Evolutionary conservation across 148 eudicot species (phyloP), one percentile per base, ranked within the genome.

Genomic region (Pouteria glomerata): DNA sequence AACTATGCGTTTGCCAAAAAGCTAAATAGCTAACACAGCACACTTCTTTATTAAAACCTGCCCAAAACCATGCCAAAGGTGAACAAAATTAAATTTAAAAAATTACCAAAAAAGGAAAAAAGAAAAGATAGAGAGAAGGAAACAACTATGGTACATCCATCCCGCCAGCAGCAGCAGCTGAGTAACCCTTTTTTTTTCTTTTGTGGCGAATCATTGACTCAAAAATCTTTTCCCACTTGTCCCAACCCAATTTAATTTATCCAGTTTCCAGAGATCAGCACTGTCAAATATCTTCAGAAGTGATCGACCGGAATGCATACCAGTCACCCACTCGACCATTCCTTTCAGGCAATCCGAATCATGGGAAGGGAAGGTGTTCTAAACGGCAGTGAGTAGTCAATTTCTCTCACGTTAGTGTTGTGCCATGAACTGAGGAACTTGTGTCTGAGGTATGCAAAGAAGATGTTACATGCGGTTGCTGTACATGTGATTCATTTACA

Each of bases 371-470:
- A 21, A 1, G 33, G 24, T 24, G 31, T 29, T 58, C 18, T 16
- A 1, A 5, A 21, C 1, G 47, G 47, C 45, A 24, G n/a, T 39
- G 59, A 34, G 45, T 16, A 24, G 21, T 3, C 21, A 18, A 52
- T 6, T 6, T 18, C 16, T 13, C 24, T 83, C 81, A 83, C 19
- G 81, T 82, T 14, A 72, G 74, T 42, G 88, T 72, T 29, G 83
- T 77, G 29, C 93, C 89, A 71, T 77, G 91, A 78, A 85, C 72
- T 14, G 83, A 81, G 62, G 85, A 80, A 68, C 80, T 78, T 23
- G 81, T 63, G 33, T 80, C 85, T 0, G 86, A 66, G 24, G 82
- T 63, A 61, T 77, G 82, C 74, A 84, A 41, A 27, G 89, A 65
- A 42, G 82, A 18, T 45, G 71, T 14, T 30, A 26, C 74, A 31